Base-by-base conservation (phyloP, 305 asterid genomes). In the Ajuga reptans region DNA sequence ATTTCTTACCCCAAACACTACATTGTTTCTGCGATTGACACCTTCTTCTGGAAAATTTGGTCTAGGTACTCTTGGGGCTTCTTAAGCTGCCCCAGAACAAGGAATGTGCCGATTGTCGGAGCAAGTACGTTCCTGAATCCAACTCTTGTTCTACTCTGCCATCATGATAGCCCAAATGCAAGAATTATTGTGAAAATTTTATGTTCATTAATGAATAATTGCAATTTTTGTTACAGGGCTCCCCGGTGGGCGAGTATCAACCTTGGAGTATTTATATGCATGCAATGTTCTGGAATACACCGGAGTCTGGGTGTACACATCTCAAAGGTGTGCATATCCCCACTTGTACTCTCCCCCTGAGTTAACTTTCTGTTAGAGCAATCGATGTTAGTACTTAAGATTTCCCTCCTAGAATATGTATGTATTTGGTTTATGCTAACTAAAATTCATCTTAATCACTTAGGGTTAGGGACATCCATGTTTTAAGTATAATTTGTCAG, bases 191-290 rank as follows among this genome's bases (percentile, higher is more conserved):
- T 42, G 45, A 47, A 21, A 10, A 69, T 15, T 58, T 9, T 34
- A 55, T 49, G 33, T 37, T 3, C 17, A 16, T 50, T 65, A 27
- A 36, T 6, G 16, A 34, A 9, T 75, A 64, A 47, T 42, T 36
- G 12, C 39, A 61, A 63, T 47, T 36, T 24, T 70, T 31, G 34
- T 49, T 78, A 37, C 86, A 92, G 97, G 90, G 93, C 89, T 33
- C 98, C 98, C 7, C 73, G 96, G 63, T 90, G 97, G 98, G 96
- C 98, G 8, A 92, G 98, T 66, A 73, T 90, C 75, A 93, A 93
- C 85, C 90, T 93, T 3, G 98, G 99, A 45, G 77, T 87, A 75
- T 93, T 93, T 74, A 87, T 93, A 82, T 93, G 99, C 75, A 69
- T 93, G 96, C 89, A 83, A 71, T 93, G 97, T 70, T 93, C 99